Evolutionary conservation across 2,329 filamentous ascomycete genomes (phyloP).

Genomic region (Alternaria dauci): DNA sequence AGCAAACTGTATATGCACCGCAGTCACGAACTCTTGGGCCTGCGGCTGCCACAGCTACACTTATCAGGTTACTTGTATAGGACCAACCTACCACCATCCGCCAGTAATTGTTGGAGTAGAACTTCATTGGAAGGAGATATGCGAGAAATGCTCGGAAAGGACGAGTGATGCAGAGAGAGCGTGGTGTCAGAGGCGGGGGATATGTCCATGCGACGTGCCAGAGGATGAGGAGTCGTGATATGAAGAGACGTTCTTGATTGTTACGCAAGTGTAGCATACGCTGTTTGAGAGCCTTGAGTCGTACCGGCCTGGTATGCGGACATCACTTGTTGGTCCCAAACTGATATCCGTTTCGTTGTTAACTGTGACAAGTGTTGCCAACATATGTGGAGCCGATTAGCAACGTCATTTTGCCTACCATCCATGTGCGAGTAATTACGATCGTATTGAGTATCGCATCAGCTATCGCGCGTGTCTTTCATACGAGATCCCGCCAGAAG

Average conservation of each 20-base stretch:
- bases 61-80: not conserved
- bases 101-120: not conserved
- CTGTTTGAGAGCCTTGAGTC: not conserved
- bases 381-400: not conserved
- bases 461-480: not conserved
- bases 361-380: not conserved
- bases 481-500: not conserved
- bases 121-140: not conserved
- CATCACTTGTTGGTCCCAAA: not conserved
- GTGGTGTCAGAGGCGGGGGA: not conserved
- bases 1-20: conserved; percentile 8
- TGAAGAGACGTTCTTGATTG: not conserved
- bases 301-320: not conserved
- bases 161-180: not conserved
- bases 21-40: not conserved
- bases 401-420: no score
- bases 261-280: not conserved
- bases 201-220: not conserved
- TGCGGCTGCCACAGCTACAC: conserved; percentile 2
- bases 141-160: not conserved
- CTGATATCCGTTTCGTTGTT: not conserved
- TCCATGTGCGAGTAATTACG: no score
- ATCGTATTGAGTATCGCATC: not conserved
- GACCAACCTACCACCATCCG: not conserved
- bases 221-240: not conserved